A percentile compares a stretch with the other conserved stretches of the same genome.
Evolutionary conservation across 2,329 filamentous ascomycete genomes (phyloP).

Genomic region (Pseudogymnoascus sp.): DNA sequence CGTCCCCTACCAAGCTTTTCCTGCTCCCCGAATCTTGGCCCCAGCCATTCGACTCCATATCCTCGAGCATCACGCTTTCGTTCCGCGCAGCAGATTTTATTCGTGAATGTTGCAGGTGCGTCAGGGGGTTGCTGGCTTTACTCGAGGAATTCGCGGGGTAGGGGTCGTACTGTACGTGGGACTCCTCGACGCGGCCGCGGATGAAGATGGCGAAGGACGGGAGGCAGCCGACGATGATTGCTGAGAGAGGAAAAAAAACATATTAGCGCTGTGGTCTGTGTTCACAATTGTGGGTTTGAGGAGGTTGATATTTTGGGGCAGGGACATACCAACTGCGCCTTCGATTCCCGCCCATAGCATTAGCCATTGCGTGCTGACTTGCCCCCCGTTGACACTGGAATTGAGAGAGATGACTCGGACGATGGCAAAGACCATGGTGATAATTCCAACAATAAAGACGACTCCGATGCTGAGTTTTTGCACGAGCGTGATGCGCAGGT

Average conservation of each 20-base stretch:
- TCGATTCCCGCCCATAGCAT: constrained; percentile 17
- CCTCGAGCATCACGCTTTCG: constrained; percentile 13
- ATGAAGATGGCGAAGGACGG: constrained; percentile 18
- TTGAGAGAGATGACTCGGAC: constrained; percentile 17
- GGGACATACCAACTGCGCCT: constrained; percentile 12
- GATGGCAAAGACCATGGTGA: constrained; percentile 18
- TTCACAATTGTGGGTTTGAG: neutral
- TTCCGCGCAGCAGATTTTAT: constrained; percentile 10
- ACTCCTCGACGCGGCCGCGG: constrained; percentile 11
- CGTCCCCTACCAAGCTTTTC: constrained; percentile 9
- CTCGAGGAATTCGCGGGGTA: neutral
- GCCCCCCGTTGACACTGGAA: constrained; percentile 8
- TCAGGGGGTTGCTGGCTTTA: neutral
- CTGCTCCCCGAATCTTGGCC: constrained; percentile 4
- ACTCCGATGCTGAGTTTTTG: constrained; percentile 15
- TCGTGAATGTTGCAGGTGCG: constrained; percentile 3
- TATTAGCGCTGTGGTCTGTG: neutral
- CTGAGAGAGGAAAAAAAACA: neutral
- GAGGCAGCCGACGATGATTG: constrained; percentile 17
- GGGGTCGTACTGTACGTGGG: neutral
- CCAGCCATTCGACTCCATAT: constrained; percentile 9
- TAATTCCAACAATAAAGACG: constrained; percentile 17
- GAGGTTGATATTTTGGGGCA: neutral
- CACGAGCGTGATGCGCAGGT: constrained; percentile 12
- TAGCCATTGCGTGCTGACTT: constrained; percentile 16